Evolutionary conservation across 257 asterid genomes (phyloP).

Genomic region (Salvia miltiorrhiza): DNA sequence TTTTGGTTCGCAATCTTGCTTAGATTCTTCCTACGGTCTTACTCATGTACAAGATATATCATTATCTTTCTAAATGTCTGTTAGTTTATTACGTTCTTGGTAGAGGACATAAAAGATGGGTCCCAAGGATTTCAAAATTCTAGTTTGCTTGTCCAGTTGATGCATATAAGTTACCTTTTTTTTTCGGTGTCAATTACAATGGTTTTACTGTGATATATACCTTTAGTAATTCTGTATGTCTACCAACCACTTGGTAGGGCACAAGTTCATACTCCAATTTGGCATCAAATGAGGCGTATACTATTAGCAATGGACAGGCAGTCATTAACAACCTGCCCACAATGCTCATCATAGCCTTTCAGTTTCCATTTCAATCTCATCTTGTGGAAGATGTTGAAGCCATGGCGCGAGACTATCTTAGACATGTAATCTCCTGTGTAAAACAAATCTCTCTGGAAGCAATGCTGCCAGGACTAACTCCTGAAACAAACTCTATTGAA

Average conservation of each 20-base stretch:
- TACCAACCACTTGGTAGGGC: conserved; percentile 15
- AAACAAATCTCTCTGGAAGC: conserved; percentile 19
- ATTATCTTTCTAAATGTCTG: background rate
- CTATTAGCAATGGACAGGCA: background rate
- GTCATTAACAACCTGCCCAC: conserved; percentile 2
- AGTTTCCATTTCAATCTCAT: conserved; percentile 38
- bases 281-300: conserved; percentile 13
- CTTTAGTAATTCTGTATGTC: background rate
- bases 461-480: conserved; percentile 18
- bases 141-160: conserved; percentile 3
- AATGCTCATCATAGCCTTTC: conserved; percentile 38
- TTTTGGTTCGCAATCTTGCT: background rate
- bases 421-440: conserved; percentile 28
- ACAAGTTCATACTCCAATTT: conserved; percentile 16
- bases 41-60: background rate
- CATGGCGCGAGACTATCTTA: conserved; percentile 35
- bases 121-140: background rate
- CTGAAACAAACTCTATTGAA: conserved; percentile 12
- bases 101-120: background rate
- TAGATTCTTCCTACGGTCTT: background rate
- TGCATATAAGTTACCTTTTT: background rate
- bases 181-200: background rate
- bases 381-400: conserved; percentile 23
- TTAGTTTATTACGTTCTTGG: background rate
- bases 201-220: background rate